These are phyloP conservation scores for Knoxdaviesia capensis DNA, from an alignment of 2,329 filamentous ascomycete genomes.

Conservation along the genomic window DNA sequence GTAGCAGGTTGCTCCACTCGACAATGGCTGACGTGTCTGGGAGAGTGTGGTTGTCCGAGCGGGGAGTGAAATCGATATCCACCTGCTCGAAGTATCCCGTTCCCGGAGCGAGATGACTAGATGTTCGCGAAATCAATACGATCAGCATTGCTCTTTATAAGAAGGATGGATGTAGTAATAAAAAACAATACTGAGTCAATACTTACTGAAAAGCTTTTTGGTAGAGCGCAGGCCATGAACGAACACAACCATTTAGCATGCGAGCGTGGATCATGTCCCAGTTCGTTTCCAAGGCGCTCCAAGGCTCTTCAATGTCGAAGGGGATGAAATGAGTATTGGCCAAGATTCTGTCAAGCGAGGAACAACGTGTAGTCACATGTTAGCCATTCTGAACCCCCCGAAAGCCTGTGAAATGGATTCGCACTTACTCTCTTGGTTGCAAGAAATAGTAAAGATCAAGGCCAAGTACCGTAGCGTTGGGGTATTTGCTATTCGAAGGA, in stretches of 20 bases:
- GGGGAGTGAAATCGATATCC: constrained; percentile 68
- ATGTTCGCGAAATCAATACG: neutral
- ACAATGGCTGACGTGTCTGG: constrained; percentile 30
- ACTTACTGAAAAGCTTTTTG: constrained; percentile 44
- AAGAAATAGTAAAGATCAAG: constrained; percentile 19
- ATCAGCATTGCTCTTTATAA: neutral
- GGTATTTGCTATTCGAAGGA: constrained; percentile 4
- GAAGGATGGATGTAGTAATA: neutral
- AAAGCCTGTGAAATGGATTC: too few species aligned
- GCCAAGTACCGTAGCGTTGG: constrained; percentile 13
- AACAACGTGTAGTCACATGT: neutral
- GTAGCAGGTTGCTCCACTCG: constrained; percentile 50
- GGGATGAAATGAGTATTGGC: constrained; percentile 47
- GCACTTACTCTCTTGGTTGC: constrained; percentile 17
- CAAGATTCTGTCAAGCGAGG: constrained; percentile 35
- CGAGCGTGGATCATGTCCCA: constrained; percentile 75
- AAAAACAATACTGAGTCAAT: neutral
- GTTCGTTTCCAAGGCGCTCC: constrained; percentile 29
- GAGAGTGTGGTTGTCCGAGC: constrained; percentile 42
- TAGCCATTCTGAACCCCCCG: too few species aligned
- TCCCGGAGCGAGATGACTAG: constrained; percentile 56
- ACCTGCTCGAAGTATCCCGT: constrained; percentile 67
- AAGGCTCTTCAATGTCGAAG: constrained; percentile 60
- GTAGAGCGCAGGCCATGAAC: constrained; percentile 58
- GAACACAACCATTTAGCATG: constrained; percentile 59